Base-by-base conservation (phyloP, 2,329 filamentous ascomycete genomes). In the Sporothrix humicola region DNA sequence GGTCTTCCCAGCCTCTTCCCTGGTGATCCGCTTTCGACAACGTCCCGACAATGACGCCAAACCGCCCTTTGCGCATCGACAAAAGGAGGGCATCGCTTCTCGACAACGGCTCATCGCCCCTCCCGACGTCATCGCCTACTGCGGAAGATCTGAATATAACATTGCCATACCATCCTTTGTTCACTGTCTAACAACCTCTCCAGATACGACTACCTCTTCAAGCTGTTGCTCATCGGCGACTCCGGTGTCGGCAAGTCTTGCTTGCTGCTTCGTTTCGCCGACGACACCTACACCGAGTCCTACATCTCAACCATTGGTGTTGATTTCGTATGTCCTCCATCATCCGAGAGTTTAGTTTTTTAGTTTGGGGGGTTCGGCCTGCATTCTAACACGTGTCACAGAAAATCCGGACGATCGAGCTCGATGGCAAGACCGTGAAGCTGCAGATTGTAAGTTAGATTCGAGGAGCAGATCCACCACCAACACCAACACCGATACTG, bases 201-300 rank as follows among this genome's bases (percentile, higher is more conserved):
- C 82, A 98, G 96, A 96, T 99, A 99, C 93, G 96, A 99, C 84
- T 99, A 99, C 85, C 94, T 99, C 82, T 99, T 99, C 91, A 99
- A 99, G 91, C 94, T 99, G 78, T 93, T 99, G 85, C 95, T 99
- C 88, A 99, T 99, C 91, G 96, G 96, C 85, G 96, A 99, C 85
- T 99, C 96, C 84, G 96, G 96, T 91, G 96, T 99, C 82, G 96
- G 96, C 92, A 99, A 99, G 92, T 99, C 96, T 82, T 99, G 96
- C 86, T 85, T 99, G 87, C 89, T 99, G 79, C 89, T 99, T 82
- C 94, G 96, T 87, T 99, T 99, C 82, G 96, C 96, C 82, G 96
- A 98, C 83, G 95, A 98, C 82, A 98, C 96, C 84, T 99, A 98
- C 88, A 99, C 96, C 76, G 96, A 98, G 87, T 97, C 93, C 83